A percentile compares a stretch with the other conserved stretches of the same genome.
phyloP scores from a whole-genome alignment of 2,329 filamentous ascomycete species.

The Ophiosphaerella narmari region DNA sequence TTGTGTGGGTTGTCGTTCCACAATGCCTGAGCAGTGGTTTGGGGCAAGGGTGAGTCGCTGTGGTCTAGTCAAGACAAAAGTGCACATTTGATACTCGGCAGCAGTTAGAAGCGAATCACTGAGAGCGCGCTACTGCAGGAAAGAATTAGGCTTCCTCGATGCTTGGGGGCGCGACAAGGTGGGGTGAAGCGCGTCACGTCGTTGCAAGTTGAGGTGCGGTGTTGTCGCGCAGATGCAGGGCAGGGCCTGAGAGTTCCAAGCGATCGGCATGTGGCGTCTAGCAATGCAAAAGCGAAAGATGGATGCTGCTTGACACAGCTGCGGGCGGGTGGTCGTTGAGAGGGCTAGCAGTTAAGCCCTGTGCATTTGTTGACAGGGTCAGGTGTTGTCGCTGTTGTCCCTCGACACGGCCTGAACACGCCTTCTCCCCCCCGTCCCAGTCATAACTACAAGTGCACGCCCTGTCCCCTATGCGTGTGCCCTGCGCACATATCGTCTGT shows the following conservation, averaged over 20 bases:
- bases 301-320: not conserved
- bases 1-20: constrained; percentile 14
- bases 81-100: no score
- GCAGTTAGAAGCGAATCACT: no score
- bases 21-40: not conserved
- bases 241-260: not conserved
- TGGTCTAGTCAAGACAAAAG: no score
- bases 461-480: not conserved
- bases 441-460: not conserved
- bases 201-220: constrained; percentile 16
- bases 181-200: constrained; percentile 17
- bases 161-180: constrained; percentile 5
- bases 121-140: no score
- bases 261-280: constrained; percentile 9
- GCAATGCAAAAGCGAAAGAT: constrained; percentile 10
- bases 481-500: no score
- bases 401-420: constrained; percentile 1
- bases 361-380: constrained; percentile 16
- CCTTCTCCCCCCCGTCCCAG: not conserved
- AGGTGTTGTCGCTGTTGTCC: constrained; percentile 3
- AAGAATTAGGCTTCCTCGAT: no score
- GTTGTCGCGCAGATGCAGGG: constrained; percentile 22
- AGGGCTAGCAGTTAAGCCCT: not conserved
- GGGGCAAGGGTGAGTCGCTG: no score
- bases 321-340: not conserved